Base-by-base conservation (phyloP, 179 eudicot genomes). In the Sideroxylon spinosum region DNA sequence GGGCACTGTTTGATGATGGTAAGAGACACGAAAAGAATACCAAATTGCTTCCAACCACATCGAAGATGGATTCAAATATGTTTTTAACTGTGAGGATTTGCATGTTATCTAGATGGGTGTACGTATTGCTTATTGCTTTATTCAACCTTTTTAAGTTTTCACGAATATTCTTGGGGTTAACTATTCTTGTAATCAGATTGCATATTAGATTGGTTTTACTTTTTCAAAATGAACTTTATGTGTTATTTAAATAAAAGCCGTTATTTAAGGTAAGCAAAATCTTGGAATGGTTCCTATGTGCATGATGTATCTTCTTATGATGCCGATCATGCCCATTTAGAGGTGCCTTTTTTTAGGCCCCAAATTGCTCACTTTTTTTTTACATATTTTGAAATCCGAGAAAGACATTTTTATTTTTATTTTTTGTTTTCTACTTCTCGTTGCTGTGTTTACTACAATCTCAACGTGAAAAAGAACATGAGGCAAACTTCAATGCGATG, bases 51-150 rank as follows among this genome's bases (percentile, higher is more conserved):
- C 78, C 81, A 57, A 72, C 71, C 22, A 78, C 70, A 65, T 71
- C 83, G 1, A 68, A 55, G 55, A 55, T 70, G 23, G 85, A 79
- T 37, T 64, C 83, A 6, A 73, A 77, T 73, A 23, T 76, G 25
- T 55, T 79, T 83, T 78, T 87, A 4, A 86, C 92, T 60, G 81
- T 87, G 14, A 79, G 81, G 73, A 90, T 90, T 10, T 82, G 84
- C 76, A 76, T 84, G n/a, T 59, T 80, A 78, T 78, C 87, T 86
- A 66, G 85, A 87, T 79, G 92, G 90, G 90, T 89, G 78, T 61
- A 88, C 77, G 37, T 76, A 22, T 32, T 77, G 32, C 12, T 32
- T 68, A 62, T 52, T 49, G 9, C 46, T 68, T n/a, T 48, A 6
- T 55, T 76, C 22, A 57, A 49, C n/a, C n/a, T n/a, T n/a, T n/a